Base-by-base conservation (phyloP, 1,284 basidiomycete genomes). In the Malassezia obtusa region DNA sequence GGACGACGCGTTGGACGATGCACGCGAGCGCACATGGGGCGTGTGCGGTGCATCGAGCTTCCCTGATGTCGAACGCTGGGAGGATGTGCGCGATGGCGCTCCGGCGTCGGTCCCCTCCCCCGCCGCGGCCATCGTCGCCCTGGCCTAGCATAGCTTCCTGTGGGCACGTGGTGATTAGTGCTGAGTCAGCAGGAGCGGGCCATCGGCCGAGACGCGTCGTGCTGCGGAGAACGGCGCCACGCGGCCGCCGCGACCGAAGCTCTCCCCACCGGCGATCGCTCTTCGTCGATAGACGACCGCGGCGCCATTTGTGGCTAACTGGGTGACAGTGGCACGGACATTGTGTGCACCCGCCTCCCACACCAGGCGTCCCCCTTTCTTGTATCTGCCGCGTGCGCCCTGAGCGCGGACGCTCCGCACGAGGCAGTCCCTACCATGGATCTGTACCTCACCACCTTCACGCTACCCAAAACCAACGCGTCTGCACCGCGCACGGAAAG, bases 341-440 rank as follows among this genome's bases (percentile, higher is more conserved):
- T 21, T 40, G 38, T 15, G 38, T 17, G 38, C 17, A 12, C 38
- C 22, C 38, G 17, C 38, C 38, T 22, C 17, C 26, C 19, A n/a
- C 14, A 12, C 26, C 26, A n/a, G n/a, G n/a, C 6, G 17, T 40
- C 22, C 4, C 38, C 22, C 38, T 24, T 11, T 11, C 38, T 40
- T 40, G n/a, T n/a, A n/a, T n/a, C 38, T 40, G 38, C n/a, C 38
- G 38, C 38, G 38, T 21, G 38, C 38, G 38, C 26, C 21, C 15
- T 40, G 38, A 40, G 38, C 38, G 38, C 38, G 56, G 11, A 48
- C 50, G 39, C 55, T 50, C 51, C 36, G 19, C 33, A 44, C 45
- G 57, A 59, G 50, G 56, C 49, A 43, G 40, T 25, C 15, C n/a
- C 12, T 3, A 36, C 12, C 15, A 54, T 54, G 52, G 52, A 54